phyloP scores from a whole-genome alignment of 2,329 filamentous ascomycete genomes.

The Penicillium sp. region DNA sequence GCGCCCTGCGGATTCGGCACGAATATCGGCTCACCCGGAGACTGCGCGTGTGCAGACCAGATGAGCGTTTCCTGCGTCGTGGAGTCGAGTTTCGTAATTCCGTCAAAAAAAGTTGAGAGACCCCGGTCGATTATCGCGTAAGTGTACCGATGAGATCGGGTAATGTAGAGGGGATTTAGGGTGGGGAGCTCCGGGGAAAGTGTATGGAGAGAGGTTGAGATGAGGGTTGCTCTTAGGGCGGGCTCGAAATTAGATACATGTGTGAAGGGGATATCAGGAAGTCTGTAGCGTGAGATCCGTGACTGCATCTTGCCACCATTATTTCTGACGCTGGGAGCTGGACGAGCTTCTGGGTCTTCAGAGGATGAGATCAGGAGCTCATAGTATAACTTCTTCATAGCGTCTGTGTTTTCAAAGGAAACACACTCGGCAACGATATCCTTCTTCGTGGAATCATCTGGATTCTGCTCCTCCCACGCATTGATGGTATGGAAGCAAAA shows the following conservation, averaged over 20 bases:
- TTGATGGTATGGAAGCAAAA: conserved; percentile 85
- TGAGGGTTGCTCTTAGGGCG: conserved; percentile 26
- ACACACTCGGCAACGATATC: conserved; percentile 70
- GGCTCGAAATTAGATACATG: conserved; percentile 7
- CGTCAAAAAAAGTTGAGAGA: conserved; percentile 56
- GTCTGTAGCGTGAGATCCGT: conserved; percentile 43
- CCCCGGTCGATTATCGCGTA: conserved; percentile 54
- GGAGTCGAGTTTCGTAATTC: conserved; percentile 59
- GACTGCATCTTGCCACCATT: conserved; percentile 29
- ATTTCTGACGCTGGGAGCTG: not conserved
- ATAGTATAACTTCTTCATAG: conserved; percentile 72
- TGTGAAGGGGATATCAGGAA: conserved; percentile 37
- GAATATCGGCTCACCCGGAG: conserved; percentile 61
- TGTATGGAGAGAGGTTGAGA: conserved; percentile 33
- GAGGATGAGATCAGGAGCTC: conserved; percentile 66
- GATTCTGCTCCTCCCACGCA: conserved; percentile 67
- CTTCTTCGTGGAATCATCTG: conserved; percentile 35
- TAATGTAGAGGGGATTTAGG: conserved; percentile 53
- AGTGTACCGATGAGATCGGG: conserved; percentile 54
- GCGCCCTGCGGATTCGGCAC: conserved; percentile 38
- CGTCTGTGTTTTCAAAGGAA: conserved; percentile 66
- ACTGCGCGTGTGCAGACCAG: conserved; percentile 57
- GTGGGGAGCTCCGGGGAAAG: conserved; percentile 54
- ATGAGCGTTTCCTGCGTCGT: conserved; percentile 43
- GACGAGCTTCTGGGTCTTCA: conserved; percentile 46